These are phyloP conservation scores for Globisporangium paroecandrum DNA, from an alignment of 352 stramenopile genomes.

Conservation along the genomic window DNA sequence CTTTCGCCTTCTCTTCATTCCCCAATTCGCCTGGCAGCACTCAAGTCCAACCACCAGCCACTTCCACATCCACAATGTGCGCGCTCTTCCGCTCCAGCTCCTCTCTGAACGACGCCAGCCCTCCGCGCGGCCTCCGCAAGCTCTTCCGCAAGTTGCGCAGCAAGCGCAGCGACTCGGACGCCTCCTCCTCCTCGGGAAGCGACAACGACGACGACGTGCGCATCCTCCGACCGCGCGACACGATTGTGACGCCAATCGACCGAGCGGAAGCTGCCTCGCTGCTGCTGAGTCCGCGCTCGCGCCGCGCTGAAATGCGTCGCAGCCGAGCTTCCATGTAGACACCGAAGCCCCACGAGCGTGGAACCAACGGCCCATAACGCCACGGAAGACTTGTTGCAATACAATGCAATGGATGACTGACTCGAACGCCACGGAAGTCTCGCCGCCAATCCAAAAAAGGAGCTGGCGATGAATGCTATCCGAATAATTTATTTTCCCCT, in stretches of 20 bases:
- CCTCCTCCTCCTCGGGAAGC: background rate
- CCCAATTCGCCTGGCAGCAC: background rate
- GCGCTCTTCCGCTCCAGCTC: constrained; percentile 28
- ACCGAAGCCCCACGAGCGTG: background rate
- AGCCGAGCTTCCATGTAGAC: constrained; percentile 17
- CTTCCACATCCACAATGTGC: constrained; percentile 19
- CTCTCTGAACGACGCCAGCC: constrained; percentile 15
- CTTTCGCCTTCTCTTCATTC: constrained; percentile 5
- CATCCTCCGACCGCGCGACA: constrained; percentile 37
- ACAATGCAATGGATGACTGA: too few species aligned
- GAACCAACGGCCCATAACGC: background rate
- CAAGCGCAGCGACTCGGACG: background rate
- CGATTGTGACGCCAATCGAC: constrained; percentile 31
- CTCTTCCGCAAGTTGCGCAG: constrained; percentile 16
- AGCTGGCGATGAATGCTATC: background rate
- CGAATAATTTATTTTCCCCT: background rate
- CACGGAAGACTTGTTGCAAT: too few species aligned
- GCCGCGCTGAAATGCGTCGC: background rate
- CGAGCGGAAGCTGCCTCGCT: background rate
- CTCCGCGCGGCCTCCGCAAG: constrained; percentile 22
- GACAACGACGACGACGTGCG: constrained; percentile 20
- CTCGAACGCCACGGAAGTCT: background rate
- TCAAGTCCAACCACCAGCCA: background rate
- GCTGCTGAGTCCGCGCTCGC: constrained; percentile 6
- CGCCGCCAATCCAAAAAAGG: background rate